Base-by-base conservation (phyloP, 1,139 yeast species). In the Pichia sp. region DNA sequence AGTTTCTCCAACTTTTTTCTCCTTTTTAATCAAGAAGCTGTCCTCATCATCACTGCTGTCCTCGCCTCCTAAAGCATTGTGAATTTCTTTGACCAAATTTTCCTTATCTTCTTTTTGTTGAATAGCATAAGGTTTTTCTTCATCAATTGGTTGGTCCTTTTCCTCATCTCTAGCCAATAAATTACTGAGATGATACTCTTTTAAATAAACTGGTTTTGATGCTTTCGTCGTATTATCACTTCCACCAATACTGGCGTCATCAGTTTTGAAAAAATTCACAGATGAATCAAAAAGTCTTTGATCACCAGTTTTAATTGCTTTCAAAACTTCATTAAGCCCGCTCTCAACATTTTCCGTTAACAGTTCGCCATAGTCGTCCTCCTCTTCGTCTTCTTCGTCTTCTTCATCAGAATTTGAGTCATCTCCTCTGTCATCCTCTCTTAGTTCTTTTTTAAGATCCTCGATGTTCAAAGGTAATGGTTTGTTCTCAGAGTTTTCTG, bases 291-390 rank as follows among this genome's bases (percentile, higher is more conserved):
- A 76, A 51, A 93, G 73, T 40, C 74, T 67, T 61, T 79, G 77
- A 52, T 93, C 93, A 56, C 87, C 83, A 8, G 76, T 76, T 65
- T 80, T 82, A 59, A 95, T 80, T 0, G 96, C 85, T 29, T 74
- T 68, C 54, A 95, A 71, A 2, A 93, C 96, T 51, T 83, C 76
- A 54, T 80, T 76, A 62, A 95, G 85, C 10, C 95, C 95, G 16
- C 76, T 71, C 61, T 95, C 97, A 7, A 95, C 89, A 54, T 87
- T 90, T 50, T 83, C 90, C 0, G 98, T 93, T 53, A 89, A 77
- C 56, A 93, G 74, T 43, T 90, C 96, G 49, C 97, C 99, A 63
- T 71, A 86, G 59, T 92, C 97, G 67, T 95, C 99, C 70, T 95
- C 99, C 5, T 85, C 93, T 67, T 90, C 97, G 1, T 76, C 72